phyloP scores from a whole-genome alignment of 805 yeast species.

The Teunomyces stri region DNA sequence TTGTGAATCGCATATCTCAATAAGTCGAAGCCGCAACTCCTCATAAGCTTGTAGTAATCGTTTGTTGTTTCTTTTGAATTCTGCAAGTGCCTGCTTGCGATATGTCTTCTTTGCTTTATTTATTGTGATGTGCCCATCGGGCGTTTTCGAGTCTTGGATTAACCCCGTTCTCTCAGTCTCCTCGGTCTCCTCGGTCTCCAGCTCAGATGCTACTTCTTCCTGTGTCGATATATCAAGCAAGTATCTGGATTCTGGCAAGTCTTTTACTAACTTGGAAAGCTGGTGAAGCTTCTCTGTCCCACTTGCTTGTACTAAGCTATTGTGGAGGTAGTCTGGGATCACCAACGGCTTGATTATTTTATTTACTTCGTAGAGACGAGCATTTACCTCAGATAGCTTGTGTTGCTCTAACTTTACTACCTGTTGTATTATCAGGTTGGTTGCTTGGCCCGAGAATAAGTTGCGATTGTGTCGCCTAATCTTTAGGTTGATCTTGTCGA shows the following conservation, averaged over 20 bases:
- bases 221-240: slow-evolving; percentile 16
- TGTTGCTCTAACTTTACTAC: slow-evolving; percentile 31
- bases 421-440: slow-evolving; percentile 37
- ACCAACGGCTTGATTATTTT: slow-evolving; percentile 25
- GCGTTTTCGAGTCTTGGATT: background rate
- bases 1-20: slow-evolving; percentile 16
- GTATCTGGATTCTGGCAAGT: slow-evolving; percentile 35
- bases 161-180: slow-evolving; percentile 6
- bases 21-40: slow-evolving; percentile 14
- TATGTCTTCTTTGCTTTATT: background rate
- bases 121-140: slow-evolving; percentile 1
- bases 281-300: slow-evolving; percentile 15
- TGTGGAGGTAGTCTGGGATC: slow-evolving; percentile 19
- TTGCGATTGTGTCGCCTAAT: slow-evolving; percentile 27
- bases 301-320: slow-evolving; percentile 10
- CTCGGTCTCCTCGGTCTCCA: slow-evolving; percentile 5
- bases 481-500: slow-evolving; percentile 22
- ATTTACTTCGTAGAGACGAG: slow-evolving; percentile 21
- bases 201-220: slow-evolving; percentile 1
- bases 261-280: slow-evolving; percentile 23
- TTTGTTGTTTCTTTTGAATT: background rate
- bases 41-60: slow-evolving; percentile 18
- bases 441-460: slow-evolving; percentile 28
- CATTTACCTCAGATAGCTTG: slow-evolving; percentile 26
- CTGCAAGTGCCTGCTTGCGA: background rate